Conservation (phyloP, 129 eudicot genomes). For the Arctium lappa region DNA sequence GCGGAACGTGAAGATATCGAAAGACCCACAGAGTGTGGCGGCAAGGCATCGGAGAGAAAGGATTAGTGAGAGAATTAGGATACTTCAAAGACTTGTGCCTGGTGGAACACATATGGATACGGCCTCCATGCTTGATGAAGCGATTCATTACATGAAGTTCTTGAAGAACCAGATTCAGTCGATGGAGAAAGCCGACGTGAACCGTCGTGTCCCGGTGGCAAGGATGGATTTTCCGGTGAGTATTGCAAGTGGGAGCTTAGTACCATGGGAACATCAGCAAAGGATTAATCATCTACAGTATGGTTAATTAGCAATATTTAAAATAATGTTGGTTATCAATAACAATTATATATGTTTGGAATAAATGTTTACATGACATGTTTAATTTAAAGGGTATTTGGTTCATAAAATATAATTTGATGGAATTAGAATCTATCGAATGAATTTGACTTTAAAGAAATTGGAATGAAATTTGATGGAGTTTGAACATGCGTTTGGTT, state of each 20-base stretch:
- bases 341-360: background rate
- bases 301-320: background rate
- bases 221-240: background rate
- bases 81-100: slow-evolving; percentile 31
- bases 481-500: no score
- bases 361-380: background rate
- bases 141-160: slow-evolving; percentile 33
- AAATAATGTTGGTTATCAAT: background rate
- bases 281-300: background rate
- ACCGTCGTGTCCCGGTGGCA: background rate
- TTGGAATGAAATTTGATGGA: no score
- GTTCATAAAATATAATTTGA: no score
- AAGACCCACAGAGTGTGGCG: slow-evolving; percentile 39
- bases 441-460: no score
- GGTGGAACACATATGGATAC: slow-evolving; percentile 39
- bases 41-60: slow-evolving; percentile 36
- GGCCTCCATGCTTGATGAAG: slow-evolving; percentile 35
- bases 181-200: background rate
- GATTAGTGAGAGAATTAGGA: slow-evolving; percentile 35
- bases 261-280: background rate
- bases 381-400: no score
- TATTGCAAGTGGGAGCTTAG: background rate
- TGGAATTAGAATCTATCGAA: no score
- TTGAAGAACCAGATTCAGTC: slow-evolving; percentile 27
- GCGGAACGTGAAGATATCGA: slow-evolving; percentile 32